Evolutionary conservation across 345 rosid species (phyloP), one percentile per base, ranked within the genome.

Genomic region (Isatis tinctoria): DNA sequence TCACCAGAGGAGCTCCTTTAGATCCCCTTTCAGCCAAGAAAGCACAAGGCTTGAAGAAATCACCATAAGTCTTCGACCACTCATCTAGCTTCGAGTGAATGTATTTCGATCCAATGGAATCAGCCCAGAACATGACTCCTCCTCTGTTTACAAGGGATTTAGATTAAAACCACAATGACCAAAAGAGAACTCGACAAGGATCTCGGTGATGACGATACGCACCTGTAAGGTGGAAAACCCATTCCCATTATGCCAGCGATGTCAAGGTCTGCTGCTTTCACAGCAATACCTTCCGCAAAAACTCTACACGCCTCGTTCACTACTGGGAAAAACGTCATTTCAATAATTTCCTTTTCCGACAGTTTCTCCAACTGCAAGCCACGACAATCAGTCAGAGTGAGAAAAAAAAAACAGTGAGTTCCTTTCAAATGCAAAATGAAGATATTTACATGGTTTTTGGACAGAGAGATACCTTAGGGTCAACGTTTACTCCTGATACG

Each of bases 211-310:
- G 48, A 62, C 12, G 37, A 48, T 27, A 76, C 73, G 59, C 22
- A 92, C 99, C 99, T 87, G 83, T 87, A 92, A 40, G 91, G 85
- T 66, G 99, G 99, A 68, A 95, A 92, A 20, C 99, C 98, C 99
- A 89, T 92, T 83, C 99, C 99, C 85, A 95, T 79, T 59, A 95
- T 82, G 48, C 86, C 82, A 39, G 97, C 87, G 70, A 95, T 82
- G 86, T 95, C 99, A 43, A 92, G 90, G 80, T 95, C 98, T 4
- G 96, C 86, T 65, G 96, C 97, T 83, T 95, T 92, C 51, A 90
- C 96, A 54, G 88, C 96, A 69, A 95, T 90, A 11, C 99, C 97
- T 82, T 95, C 99, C 0, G 91, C 92, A 32, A 88, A 85, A 47
- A 95, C 91, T 53, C 94, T 85, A 67, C 99, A 95, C 48, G 99